Conservation (phyloP, 1,139 yeast species). For the Arxiozyma slooffiae region DNA sequence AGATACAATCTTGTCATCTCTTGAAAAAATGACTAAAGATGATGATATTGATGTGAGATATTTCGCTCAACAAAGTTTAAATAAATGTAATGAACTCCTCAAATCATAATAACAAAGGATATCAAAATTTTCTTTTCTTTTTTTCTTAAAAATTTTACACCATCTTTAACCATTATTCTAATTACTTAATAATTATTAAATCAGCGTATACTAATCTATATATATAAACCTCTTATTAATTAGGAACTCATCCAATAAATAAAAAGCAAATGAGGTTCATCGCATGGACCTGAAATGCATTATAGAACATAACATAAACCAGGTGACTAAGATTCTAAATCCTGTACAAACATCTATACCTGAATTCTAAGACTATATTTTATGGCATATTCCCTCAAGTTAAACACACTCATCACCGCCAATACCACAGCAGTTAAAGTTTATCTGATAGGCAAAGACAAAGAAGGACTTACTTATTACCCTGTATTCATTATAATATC, state of each 20-base stretch:
- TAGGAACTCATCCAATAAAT: no score
- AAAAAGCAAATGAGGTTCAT: neutral
- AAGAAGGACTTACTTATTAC: no score
- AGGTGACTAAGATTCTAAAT: neutral
- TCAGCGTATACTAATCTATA: neutral
- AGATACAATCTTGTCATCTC: constrained; percentile 50
- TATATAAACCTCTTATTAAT: no score
- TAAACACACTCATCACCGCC: no score
- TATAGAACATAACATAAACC: neutral
- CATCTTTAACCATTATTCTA: neutral
- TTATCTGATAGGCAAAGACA: no score
- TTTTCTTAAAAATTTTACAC: neutral
- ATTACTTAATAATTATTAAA: neutral
- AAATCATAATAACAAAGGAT: neutral
- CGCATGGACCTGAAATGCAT: neutral
- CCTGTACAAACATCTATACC: neutral
- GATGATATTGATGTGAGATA: constrained; percentile 83
- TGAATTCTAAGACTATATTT: no score
- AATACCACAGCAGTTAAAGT: no score
- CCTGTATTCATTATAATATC: no score
- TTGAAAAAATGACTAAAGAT: constrained; percentile 60
- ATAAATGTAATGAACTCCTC: constrained; percentile 20
- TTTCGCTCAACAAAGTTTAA: constrained; percentile 59
- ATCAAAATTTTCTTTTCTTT: no score
- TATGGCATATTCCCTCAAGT: no score